Conservation (phyloP, 768 basidiomycete genomes). For the Boletus huronensis region DNA sequence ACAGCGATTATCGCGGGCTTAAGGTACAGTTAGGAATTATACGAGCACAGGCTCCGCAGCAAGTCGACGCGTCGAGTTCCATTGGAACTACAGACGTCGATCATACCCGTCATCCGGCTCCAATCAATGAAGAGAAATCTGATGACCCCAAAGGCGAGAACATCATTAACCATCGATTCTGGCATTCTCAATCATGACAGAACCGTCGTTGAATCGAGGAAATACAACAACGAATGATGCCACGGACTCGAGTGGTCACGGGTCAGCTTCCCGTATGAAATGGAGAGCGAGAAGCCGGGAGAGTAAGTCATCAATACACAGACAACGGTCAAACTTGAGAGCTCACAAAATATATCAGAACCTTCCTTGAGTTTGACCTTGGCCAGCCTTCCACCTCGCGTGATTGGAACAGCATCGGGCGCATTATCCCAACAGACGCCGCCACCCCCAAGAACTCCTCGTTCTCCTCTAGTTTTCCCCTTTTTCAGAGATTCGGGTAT, state of each 20-base stretch:
- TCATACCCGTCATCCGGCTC: background rate
- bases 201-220: background rate
- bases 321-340: too few relatives aligned
- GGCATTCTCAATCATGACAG: background rate
- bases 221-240: background rate
- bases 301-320: slow-evolving; percentile 5
- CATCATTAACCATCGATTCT: too few relatives aligned
- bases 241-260: background rate
- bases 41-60: slow-evolving; percentile 30
- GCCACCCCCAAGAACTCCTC: slow-evolving; percentile 3
- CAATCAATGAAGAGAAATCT: background rate
- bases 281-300: background rate
- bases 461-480: slow-evolving; percentile 9
- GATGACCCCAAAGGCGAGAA: background rate
- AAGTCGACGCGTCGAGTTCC: slow-evolving; percentile 10
- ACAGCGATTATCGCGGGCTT: slow-evolving; percentile 70
- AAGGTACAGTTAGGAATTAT: slow-evolving; percentile 67
- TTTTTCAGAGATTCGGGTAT: slow-evolving; percentile 19
- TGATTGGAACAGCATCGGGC: slow-evolving; percentile 4
- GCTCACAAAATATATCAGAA: slow-evolving; percentile 1
- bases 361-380: slow-evolving; percentile 16
- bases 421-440: slow-evolving; percentile 17
- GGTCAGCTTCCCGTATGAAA: background rate
- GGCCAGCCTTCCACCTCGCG: slow-evolving; percentile 4
- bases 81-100: background rate